Evolutionary conservation across 2,329 filamentous ascomycete species (phyloP), one percentile per base, ranked within the genome.

Genomic region (Epichloe gansuensis): DNA sequence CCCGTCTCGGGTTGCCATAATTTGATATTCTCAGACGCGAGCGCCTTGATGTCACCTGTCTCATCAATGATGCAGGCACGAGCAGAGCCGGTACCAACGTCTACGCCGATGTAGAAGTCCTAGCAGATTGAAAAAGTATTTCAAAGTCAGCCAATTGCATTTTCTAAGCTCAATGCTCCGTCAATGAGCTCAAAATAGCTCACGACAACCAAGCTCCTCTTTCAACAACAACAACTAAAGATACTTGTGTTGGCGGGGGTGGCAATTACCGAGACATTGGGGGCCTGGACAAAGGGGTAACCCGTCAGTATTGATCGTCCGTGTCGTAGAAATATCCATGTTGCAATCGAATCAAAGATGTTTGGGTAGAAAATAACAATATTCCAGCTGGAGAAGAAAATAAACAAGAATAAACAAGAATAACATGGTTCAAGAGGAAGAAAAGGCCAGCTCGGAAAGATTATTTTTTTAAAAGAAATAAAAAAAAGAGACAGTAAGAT

Each of bases 21-120:
- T 63, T 85, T 83, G 69, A 91, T 91, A 60, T 87, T 78, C 65
- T 90, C 80, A 3, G 85, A 81, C 23, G 85, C 83, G 58, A 90
- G 68, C 13, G 78, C 81, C 64, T 83, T 83, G 70, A 98, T 97
- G 65, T 96, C 89, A 51, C 93, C 93, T 42, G 86, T 83, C 56
- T 83, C 80, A 67, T 97, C 88, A 69, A 98, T 95, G 65, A 98
- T 89, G 70, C 93, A 97, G 52, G 93, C 93, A 65, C 93, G 82
- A 41, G 91, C 93, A 67, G 89, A 95, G 52, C 93, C 93, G 21
- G 93, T 98, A 50, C 93, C 93, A 49, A 98, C 91, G 72, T 98
- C 93, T 61, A 98, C 88, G 56, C 91, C 91, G 64, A 97, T 80
- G 63, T 78, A 83, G 61, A 83, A 75, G 56, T 81, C 76, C 70